phyloP scores from a whole-genome alignment of 306 rosid genomes.

The Citrullus colocynthis region DNA sequence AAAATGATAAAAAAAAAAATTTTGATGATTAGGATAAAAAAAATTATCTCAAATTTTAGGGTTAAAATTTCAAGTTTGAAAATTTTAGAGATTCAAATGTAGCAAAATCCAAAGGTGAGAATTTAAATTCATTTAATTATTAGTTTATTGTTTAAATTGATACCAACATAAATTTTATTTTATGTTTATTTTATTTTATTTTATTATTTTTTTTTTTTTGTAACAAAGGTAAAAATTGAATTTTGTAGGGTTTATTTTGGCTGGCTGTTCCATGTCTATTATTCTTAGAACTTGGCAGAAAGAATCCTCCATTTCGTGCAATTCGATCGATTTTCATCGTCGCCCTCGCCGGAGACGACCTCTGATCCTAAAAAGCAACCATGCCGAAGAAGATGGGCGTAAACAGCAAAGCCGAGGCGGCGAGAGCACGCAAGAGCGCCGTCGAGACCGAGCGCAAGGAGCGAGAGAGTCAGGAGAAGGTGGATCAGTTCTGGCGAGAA shows the following conservation, averaged over 20 bases:
- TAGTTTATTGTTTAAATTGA: too few species aligned
- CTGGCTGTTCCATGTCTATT: background rate
- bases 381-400: constrained; percentile 97
- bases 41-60: too few species aligned
- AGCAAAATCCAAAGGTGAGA: too few species aligned
- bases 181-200: too few species aligned
- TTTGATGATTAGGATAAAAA: too few species aligned
- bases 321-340: background rate
- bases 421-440: constrained; percentile 70
- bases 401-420: constrained; percentile 81
- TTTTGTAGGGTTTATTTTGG: background rate
- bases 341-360: constrained; percentile 9
- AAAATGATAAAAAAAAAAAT: too few species aligned
- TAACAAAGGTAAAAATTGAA: too few species aligned
- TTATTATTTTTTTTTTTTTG: too few species aligned
- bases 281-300: background rate
- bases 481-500: constrained; percentile 73
- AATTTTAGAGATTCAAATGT: too few species aligned
- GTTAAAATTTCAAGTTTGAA: too few species aligned
- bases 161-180: too few species aligned
- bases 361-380: background rate
- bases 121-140: too few species aligned
- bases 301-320: background rate
- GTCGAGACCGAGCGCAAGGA: constrained; percentile 66
- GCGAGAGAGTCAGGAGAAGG: constrained; percentile 50